Evolutionary conservation across 2,329 filamentous ascomycete genomes (phyloP).

Genomic region (Tolypocladium amazonense): DNA sequence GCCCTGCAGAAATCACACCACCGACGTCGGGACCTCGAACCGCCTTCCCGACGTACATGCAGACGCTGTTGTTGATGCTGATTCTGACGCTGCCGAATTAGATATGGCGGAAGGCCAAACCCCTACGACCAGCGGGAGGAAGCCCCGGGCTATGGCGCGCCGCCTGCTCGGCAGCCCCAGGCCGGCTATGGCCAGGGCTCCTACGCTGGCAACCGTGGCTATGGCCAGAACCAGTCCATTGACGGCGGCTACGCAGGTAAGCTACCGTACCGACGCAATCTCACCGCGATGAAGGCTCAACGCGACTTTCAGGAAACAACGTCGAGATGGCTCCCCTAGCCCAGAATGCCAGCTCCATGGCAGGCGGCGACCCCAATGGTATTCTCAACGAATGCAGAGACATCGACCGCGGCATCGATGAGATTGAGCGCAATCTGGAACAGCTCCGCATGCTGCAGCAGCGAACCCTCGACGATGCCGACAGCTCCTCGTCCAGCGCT

Average conservation of each 20-base stretch:
- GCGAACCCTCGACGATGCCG: constrained; percentile 62
- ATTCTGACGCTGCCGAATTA: constrained; percentile 14
- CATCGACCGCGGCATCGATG: constrained; percentile 66
- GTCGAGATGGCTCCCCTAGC: constrained; percentile 64
- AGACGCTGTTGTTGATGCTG: not conserved
- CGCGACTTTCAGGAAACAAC: constrained; percentile 26
- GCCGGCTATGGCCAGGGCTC: constrained; percentile 10
- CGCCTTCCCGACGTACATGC: constrained; percentile 16
- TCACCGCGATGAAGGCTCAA: not conserved
- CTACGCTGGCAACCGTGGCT: constrained; percentile 13
- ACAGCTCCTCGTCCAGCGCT: constrained; percentile 56
- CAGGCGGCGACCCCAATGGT: constrained; percentile 52
- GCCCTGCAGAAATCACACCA: not conserved
- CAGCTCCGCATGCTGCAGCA: constrained; percentile 63
- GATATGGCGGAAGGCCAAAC: constrained; percentile 45
- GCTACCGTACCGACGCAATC: not conserved
- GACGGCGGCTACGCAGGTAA: constrained; percentile 20
- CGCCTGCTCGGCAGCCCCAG: constrained; percentile 4
- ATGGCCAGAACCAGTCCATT: constrained; percentile 11
- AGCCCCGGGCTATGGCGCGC: constrained; percentile 20
- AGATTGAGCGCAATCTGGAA: constrained; percentile 61
- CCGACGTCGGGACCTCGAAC: not conserved
- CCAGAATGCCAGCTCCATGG: constrained; percentile 37
- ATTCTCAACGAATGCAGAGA: constrained; percentile 79
- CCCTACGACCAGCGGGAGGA: constrained; percentile 47